Percentiles rank a stretch among this genome's conserved stretches.
Conservation (phyloP, 2,329 filamentous ascomycete genomes). For the Monosporascus ibericus region DNA sequence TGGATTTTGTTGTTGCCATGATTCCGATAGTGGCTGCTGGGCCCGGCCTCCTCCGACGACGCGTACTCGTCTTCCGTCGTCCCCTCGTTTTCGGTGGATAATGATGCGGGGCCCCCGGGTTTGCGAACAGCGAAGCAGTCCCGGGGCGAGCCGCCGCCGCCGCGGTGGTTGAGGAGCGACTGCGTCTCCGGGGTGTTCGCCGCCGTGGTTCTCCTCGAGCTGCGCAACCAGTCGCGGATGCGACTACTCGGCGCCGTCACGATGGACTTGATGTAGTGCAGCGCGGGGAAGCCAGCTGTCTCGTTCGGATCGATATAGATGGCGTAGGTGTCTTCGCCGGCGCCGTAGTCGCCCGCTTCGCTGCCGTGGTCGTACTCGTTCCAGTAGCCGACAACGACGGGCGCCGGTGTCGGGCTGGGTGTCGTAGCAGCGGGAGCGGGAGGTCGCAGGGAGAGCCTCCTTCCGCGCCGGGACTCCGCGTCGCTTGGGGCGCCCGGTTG, state of each 20-base stretch:
- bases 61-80: conserved; percentile 43
- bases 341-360: conserved; percentile 46
- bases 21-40: conserved; percentile 10
- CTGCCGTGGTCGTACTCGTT: conserved; percentile 83
- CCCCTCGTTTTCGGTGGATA: conserved; percentile 12
- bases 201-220: conserved; percentile 6
- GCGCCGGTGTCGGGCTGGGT: conserved; percentile 6
- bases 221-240: conserved; percentile 44
- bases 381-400: conserved; percentile 54
- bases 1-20: conserved; percentile 33
- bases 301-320: conserved; percentile 71
- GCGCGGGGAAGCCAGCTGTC: conserved; percentile 53
- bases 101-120: conserved; percentile 4
- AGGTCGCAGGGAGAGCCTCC: conserved; percentile 13
- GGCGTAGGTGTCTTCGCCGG: conserved; percentile 58
- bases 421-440: conserved; percentile 1
- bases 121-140: conserved; percentile 24
- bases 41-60: conserved; percentile 38
- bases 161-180: conserved; percentile 17
- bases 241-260: conserved; percentile 44
- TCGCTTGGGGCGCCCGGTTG: conserved; percentile 6
- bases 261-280: conserved; percentile 52
- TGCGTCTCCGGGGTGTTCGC: conserved; percentile 14
- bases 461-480: conserved; percentile 6
- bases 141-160: conserved; percentile 1